These are phyloP conservation scores for Gloeopeniophorella convolvens DNA, from an alignment of 768 basidiomycete genomes.

Conservation along the genomic window DNA sequence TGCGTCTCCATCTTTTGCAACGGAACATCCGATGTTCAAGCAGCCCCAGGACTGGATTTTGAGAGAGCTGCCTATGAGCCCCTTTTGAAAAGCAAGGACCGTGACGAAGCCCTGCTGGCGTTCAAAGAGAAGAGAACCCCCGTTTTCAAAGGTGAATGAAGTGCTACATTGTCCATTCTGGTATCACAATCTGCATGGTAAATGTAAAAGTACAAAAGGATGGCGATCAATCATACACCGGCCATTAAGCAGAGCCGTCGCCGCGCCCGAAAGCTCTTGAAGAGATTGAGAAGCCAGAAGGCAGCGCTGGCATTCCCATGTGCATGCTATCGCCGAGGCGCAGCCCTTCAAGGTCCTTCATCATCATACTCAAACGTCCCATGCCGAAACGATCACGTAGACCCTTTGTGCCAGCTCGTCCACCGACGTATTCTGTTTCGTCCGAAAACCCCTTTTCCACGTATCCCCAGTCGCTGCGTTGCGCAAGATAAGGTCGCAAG, in stretches of 20 bases:
- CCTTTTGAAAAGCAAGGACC: constrained; percentile 67
- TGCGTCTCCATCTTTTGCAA: constrained; percentile 21
- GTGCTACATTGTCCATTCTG: constrained; percentile 1
- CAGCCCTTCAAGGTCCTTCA: constrained; percentile 78
- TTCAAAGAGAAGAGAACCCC: constrained; percentile 82
- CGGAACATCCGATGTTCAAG: not conserved
- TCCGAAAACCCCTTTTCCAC: constrained; percentile 70
- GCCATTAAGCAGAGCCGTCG: constrained; percentile 3
- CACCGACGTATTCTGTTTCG: constrained; percentile 35
- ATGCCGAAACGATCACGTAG: constrained; percentile 57
- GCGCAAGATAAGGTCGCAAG: constrained; percentile 84
- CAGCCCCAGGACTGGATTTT: constrained; percentile 91
- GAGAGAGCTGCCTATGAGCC: constrained; percentile 82
- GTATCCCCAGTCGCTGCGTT: constrained; percentile 86
- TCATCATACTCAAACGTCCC: constrained; percentile 73
- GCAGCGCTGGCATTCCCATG: constrained; percentile 53
- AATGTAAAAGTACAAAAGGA: not conserved
- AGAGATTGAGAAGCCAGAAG: constrained; percentile 43
- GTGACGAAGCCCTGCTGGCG: constrained; percentile 76
- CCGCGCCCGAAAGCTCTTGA: constrained; percentile 37
- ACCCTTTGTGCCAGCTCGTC: constrained; percentile 42
- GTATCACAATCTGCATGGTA: not conserved
- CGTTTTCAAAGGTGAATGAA: constrained; percentile 72
- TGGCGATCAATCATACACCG: not conserved
- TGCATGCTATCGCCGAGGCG: constrained; percentile 47